Conservation (phyloP, 768 basidiomycete genomes). For the Suillus tomentosus region DNA sequence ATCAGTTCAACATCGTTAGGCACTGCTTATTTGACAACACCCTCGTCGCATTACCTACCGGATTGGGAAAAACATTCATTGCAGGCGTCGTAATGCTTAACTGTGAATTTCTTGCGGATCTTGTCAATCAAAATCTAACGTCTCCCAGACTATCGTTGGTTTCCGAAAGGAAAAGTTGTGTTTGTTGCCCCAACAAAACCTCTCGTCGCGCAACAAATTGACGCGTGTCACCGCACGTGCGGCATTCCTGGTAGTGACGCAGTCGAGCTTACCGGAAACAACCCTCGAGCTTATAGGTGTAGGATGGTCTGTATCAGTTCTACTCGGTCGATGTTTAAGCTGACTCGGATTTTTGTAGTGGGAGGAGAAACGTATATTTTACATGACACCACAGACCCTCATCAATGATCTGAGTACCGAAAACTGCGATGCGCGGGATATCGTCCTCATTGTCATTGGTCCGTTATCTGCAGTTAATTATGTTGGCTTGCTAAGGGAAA, state of each 20-base stretch:
- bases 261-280: constrained; percentile 83
- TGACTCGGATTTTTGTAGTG: constrained; percentile 48
- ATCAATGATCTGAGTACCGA: constrained; percentile 79
- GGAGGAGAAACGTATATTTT: constrained; percentile 84
- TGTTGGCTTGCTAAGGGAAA: constrained; percentile 12
- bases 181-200: constrained; percentile 98
- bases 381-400: constrained; percentile 95
- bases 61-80: constrained; percentile 97
- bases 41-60: constrained; percentile 92
- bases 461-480: constrained; percentile 19
- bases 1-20: constrained; percentile 92
- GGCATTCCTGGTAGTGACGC: constrained; percentile 90
- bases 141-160: constrained; percentile 82
- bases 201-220: constrained; percentile 91
- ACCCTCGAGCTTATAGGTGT: constrained; percentile 51
- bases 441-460: constrained; percentile 90
- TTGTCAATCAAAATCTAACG: constrained; percentile 10
- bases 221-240: constrained; percentile 89
- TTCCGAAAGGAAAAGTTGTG: constrained; percentile 86
- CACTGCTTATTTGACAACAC: constrained; percentile 89
- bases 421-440: constrained; percentile 74
- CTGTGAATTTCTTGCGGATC: constrained; percentile 50
- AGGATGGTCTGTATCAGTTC: constrained; percentile 52
- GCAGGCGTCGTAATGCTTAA: constrained; percentile 97
- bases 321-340: not conserved